These are phyloP conservation scores for Parascedosporium putredinis DNA, from an alignment of 2,329 filamentous ascomycete genomes.

Conservation along the genomic window DNA sequence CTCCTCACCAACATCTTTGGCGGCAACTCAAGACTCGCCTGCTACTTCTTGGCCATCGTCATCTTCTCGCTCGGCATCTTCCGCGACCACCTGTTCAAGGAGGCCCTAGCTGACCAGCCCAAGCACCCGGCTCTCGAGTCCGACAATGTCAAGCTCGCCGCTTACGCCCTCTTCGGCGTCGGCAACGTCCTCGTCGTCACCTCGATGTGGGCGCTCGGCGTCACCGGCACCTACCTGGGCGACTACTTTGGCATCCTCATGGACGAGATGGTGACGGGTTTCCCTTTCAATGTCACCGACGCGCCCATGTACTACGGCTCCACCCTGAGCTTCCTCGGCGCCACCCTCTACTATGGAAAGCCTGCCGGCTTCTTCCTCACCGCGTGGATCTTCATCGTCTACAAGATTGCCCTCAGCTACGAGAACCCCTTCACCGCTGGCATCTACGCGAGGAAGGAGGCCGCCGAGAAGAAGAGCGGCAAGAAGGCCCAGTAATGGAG, in stretches of 20 bases:
- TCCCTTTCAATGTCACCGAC: constrained; percentile 86
- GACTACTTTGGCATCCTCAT: constrained; percentile 99
- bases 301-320: constrained; percentile 96
- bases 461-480: constrained; percentile 35
- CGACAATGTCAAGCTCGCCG: constrained; percentile 48
- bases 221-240: constrained; percentile 92
- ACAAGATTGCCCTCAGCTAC: constrained; percentile 69
- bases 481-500: constrained; percentile 10
- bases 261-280: constrained; percentile 87
- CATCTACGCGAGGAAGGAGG: constrained; percentile 83
- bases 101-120: constrained; percentile 66
- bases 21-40: constrained; percentile 66
- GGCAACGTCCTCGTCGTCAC: constrained; percentile 82
- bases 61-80: constrained; percentile 90
- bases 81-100: constrained; percentile 80
- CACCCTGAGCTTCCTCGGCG: constrained; percentile 84
- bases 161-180: constrained; percentile 57
- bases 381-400: constrained; percentile 62
- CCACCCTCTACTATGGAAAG: constrained; percentile 74
- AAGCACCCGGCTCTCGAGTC: constrained; percentile 61
- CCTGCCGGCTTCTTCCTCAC: constrained; percentile 77
- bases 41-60: constrained; percentile 76
- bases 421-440: constrained; percentile 91
- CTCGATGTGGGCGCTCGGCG: constrained; percentile 83
- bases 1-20: constrained; percentile 78